Base-by-base conservation (phyloP, 495 filamentous ascomycete genomes). In the Trichoderma virens region DNA sequence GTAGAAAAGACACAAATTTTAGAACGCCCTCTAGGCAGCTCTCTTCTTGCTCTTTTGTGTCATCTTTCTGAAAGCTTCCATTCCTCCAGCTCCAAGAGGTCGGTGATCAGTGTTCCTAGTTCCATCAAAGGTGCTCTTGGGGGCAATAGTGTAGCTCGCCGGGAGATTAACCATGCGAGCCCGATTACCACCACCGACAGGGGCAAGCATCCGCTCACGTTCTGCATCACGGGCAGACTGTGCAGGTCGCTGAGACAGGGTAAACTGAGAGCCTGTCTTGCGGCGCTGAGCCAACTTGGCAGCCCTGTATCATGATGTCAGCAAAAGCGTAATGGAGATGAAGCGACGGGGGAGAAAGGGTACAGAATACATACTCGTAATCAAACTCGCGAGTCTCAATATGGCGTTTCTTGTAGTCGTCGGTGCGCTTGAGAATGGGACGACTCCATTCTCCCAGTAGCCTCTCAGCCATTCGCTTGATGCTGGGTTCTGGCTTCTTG, bases 381-480 rank as follows among this genome's bases (percentile, higher is more conserved):
- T 85, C 80, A 60, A 80, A 83, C 9, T 83, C 79, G 63, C 76
- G 78, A 16, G 79, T 82, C 64, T 80, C 78, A n/a, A 84, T 74
- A 60, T 80, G 85, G 38, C 89, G 85, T 79, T 94, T 92, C 72
- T 88, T 88, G 77, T 94, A 97, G 72, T 97, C 91, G 67, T 96
- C 91, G 65, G 86, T 94, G 62, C 91, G 86, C 74, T 94, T 93
- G 60, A 99, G 82, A 64, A 97, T 95, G n/a, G 93, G 91, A 11
- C 95, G 85, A 56, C 91, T 96, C 95, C 95, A 99, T 73, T 98
- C 95, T 27, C 89, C 89, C 34, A 98, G 76, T 34, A 98, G 80
- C 41, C 88, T 85, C 79, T 98, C 92, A 0, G 95, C 95, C 71
- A 89, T 87, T 60, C 93, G 90, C 80, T 97, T 97, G 82, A 99